Conservation (phyloP, 2,329 filamentous ascomycete species). For the Stenocarpella maydis region DNA sequence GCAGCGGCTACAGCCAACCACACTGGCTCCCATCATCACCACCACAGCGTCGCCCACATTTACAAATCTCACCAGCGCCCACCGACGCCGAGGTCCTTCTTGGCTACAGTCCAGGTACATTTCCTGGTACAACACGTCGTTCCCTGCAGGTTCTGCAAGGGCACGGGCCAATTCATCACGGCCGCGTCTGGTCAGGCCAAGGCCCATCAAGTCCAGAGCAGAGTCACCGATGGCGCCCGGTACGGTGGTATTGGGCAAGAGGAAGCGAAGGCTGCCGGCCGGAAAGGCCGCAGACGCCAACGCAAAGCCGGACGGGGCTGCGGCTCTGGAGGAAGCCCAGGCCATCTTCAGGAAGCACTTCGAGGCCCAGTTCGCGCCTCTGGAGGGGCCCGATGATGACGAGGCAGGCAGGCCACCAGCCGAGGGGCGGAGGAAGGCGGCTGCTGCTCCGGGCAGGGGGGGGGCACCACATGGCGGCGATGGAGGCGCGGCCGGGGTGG, state of each 20-base stretch:
- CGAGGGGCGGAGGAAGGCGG: conserved; percentile 43
- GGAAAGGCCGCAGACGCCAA: conserved; percentile 15
- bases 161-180: neutral
- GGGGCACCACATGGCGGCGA: conserved; percentile 42
- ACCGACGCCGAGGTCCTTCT: neutral
- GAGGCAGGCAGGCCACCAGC: conserved; percentile 39
- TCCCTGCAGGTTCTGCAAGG: neutral
- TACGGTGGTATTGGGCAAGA: conserved; percentile 30
- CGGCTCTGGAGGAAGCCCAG: conserved; percentile 63
- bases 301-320: conserved; percentile 29
- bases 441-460: conserved; percentile 44
- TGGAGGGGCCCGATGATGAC: conserved; percentile 55
- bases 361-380: conserved; percentile 84
- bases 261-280: conserved; percentile 28
- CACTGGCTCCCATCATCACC: neutral
- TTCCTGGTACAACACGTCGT: neutral
- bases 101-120: neutral
- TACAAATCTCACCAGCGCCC: conserved; percentile 11
- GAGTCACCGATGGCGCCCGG: conserved; percentile 21
- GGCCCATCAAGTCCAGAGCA: neutral
- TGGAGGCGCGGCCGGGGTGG: conserved; percentile 41
- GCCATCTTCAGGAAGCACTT: conserved; percentile 86
- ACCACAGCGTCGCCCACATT: neutral
- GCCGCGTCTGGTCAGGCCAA: neutral
- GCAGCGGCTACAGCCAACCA: neutral